Percentiles rank a stretch among this genome's conserved stretches.
Conservation (phyloP, 441 rosid species). For the Arabidopsis lyrata region DNA sequence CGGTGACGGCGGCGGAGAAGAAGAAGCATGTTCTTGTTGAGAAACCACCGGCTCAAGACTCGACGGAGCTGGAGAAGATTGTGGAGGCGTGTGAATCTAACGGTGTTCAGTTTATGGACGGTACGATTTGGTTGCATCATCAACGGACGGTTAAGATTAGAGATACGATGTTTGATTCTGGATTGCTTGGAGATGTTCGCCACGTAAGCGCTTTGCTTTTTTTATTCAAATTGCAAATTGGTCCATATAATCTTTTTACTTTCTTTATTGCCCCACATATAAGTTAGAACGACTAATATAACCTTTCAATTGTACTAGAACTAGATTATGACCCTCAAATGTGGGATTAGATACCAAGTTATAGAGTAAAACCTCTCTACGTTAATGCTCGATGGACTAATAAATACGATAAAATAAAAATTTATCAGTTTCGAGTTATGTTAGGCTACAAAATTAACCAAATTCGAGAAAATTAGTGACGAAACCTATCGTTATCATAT, state of each 20-base stretch:
- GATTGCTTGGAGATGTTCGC: slow-evolving; percentile 50
- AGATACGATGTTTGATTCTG: slow-evolving; percentile 55
- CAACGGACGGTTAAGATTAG: slow-evolving; percentile 56
- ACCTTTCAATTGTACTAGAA: background rate
- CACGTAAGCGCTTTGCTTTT: slow-evolving; percentile 41
- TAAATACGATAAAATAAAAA: no score
- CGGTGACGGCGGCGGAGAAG: slow-evolving; percentile 52
- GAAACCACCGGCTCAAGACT: slow-evolving; percentile 58
- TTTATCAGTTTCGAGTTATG: no score
- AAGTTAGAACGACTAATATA: background rate
- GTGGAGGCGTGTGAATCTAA: slow-evolving; percentile 53
- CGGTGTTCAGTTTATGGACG: slow-evolving; percentile 69
- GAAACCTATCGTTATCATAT: no score
- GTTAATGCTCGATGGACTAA: no score
- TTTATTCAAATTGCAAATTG: slow-evolving; percentile 15
- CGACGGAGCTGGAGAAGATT: slow-evolving; percentile 50
- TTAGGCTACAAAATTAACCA: no score
- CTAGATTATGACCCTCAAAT: no score
- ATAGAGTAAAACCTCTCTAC: no score
- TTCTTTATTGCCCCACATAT: background rate
- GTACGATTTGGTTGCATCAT: slow-evolving; percentile 65
- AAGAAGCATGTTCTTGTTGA: slow-evolving; percentile 58
- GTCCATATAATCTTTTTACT: background rate
- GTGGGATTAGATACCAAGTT: no score
- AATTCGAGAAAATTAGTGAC: no score